Conservation (phyloP, 495 filamentous ascomycete genomes). For the Podospora conica region DNA sequence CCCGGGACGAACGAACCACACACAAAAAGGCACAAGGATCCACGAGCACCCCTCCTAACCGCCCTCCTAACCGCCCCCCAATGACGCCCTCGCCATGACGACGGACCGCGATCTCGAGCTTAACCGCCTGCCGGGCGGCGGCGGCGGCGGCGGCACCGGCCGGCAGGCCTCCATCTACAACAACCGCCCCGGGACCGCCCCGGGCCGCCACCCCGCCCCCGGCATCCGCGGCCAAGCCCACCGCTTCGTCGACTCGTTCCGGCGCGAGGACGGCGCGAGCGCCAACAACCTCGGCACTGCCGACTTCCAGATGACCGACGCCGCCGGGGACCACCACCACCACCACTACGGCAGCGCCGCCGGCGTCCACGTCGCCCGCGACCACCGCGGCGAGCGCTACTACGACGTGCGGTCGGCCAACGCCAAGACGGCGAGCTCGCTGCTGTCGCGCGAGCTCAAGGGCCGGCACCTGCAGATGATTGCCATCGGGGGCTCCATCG, state of each 20-base stretch:
- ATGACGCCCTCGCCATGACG: slow-evolving; percentile 11
- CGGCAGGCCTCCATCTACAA: slow-evolving; percentile 16
- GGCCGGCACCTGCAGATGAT: slow-evolving; percentile 93
- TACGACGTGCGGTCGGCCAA: slow-evolving; percentile 24
- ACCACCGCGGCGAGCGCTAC: slow-evolving; percentile 19
- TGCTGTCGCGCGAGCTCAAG: slow-evolving; percentile 70
- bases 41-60: background rate
- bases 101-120: slow-evolving; percentile 26
- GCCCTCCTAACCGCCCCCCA: background rate
- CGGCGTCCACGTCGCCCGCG: slow-evolving; percentile 7
- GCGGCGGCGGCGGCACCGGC: slow-evolving; percentile 15
- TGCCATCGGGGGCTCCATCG: slow-evolving; percentile 92
- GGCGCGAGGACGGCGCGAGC: slow-evolving; percentile 18
- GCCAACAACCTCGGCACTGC: background rate
- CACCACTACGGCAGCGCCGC: background rate
- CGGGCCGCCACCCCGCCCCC: background rate
- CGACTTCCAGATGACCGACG: slow-evolving; percentile 5
- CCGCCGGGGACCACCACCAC: background rate
- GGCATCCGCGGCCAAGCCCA: slow-evolving; percentile 8
- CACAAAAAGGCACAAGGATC: background rate
- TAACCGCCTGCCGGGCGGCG: slow-evolving; percentile 13
- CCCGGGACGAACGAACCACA: background rate
- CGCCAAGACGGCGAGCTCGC: slow-evolving; percentile 22
- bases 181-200: background rate
- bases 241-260: slow-evolving; percentile 29